Percentiles rank a stretch among this genome's conserved stretches.
These are phyloP conservation scores for Poa pratensis DNA, from an alignment of 176 grass and related monocot species.

Conservation along the genomic window DNA sequence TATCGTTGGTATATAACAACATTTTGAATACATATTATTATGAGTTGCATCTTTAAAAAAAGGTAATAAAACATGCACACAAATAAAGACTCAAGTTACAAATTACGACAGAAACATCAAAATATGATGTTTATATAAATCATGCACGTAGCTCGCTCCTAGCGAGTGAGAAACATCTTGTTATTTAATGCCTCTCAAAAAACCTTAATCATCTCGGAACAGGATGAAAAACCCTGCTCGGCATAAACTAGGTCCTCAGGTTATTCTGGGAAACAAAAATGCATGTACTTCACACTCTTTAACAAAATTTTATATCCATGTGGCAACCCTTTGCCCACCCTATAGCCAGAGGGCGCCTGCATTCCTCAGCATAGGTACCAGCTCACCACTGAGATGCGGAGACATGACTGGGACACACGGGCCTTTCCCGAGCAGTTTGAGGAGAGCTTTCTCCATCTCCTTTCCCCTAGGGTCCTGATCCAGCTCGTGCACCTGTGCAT, in stretches of 20 bases:
- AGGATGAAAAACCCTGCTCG: background rate
- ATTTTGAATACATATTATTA: background rate
- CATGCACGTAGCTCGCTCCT: background rate
- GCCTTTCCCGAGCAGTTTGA: slow-evolving; percentile 42
- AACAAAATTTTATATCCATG: background rate
- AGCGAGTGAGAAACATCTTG: background rate
- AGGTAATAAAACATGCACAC: background rate
- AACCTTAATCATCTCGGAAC: background rate
- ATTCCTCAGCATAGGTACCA: slow-evolving; percentile 53
- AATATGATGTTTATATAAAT: background rate
- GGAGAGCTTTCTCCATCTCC: slow-evolving; percentile 68
- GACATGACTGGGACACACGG: slow-evolving; percentile 62
- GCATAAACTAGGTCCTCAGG: background rate
- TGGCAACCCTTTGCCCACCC: background rate
- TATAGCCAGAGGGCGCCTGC: slow-evolving; percentile 62
- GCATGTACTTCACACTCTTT: background rate
- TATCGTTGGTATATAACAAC: background rate
- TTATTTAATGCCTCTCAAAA: background rate
- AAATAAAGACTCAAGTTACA: background rate
- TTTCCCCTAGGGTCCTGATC: slow-evolving; percentile 52
- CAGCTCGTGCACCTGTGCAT: slow-evolving; percentile 57
- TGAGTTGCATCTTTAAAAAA: background rate
- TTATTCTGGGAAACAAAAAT: background rate
- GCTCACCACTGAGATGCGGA: slow-evolving; percentile 56
- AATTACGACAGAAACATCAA: background rate